Conservation (phyloP, 2,329 filamentous ascomycete species). For the Monilinia laxa region DNA sequence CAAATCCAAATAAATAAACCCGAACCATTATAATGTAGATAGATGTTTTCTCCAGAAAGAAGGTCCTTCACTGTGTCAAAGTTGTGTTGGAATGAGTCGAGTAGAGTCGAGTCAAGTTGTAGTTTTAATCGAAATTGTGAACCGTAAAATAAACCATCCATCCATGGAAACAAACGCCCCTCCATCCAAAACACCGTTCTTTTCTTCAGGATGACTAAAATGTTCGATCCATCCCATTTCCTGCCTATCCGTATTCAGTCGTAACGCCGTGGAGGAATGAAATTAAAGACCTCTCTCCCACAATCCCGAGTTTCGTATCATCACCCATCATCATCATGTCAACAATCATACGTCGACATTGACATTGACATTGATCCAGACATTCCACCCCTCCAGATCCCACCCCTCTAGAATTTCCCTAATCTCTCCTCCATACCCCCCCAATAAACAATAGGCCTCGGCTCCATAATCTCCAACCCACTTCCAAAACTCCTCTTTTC, state of each 20-base stretch:
- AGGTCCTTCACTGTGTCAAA: background rate
- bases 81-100: background rate
- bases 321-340: background rate
- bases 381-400: background rate
- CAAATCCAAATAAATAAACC: background rate
- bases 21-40: background rate
- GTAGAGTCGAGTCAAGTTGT: too few species aligned
- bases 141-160: background rate
- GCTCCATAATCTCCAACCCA: conserved; percentile 59
- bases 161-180: conserved; percentile 5
- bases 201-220: background rate
- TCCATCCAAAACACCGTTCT: too few species aligned
- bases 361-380: too few species aligned
- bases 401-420: background rate
- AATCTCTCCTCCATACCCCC: conserved; percentile 54
- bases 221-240: background rate
- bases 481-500: conserved; percentile 54
- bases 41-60: background rate
- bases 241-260: conserved; percentile 8
- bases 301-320: conserved; percentile 15
- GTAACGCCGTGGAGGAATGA: conserved; percentile 7
- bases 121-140: background rate
- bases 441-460: conserved; percentile 62
- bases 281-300: conserved; percentile 24
- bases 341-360: background rate